Evolutionary conservation across 257 asterid species (phyloP), one percentile per base, ranked within the genome.

Genomic region (Knoxia roxburghii): DNA sequence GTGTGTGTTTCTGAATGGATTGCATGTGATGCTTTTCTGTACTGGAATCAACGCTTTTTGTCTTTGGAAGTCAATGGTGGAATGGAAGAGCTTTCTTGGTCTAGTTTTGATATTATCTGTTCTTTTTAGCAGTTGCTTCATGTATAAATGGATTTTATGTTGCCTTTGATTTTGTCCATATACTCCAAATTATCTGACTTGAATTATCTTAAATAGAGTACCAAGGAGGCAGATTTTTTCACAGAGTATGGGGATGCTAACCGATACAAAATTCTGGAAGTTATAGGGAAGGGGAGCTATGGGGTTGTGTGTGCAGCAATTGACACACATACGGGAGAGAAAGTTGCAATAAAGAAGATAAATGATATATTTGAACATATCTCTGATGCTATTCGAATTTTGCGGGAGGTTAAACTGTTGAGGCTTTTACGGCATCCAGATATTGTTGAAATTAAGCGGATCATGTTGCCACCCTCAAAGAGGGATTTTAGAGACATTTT

Each of bases 251-350:
- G 95, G 41, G 98, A 88, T 63, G 96, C 95, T 33, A 88, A 81
- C 70, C 72, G 95, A 72, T 91, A 91, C 79, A 88, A 86, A 70
- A 91, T 88, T 74, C 74, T 88, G 78, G 98, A 91, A 78, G 84
- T 91, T 49, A 78, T 91, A 61, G 96, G 98, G 64, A 91, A 86
- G 72, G 96, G 98, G 57, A 91, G 98, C 79, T 91, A 91, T 80
- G 98, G 98, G 71, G 96, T 91, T 76, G 98, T 88, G 40, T 88
- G 96, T 76, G 89, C 97, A 39, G 97, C 97, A 65, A 75, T 83
- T 51, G 97, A 91, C 81, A 86, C 95, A 5, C 95, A 85, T 74
- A 91, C 95, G 13, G 95, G 95, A 48, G 95, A 88, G 75, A 90
- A 88, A 79, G 96, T 91, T 8, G 97, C 97, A 2, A 88, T 91